A percentile compares a stretch with the other conserved stretches of the same genome.
phyloP scores from a whole-genome alignment of 352 stramenopile species.

The Globisporangium recalcitrans region DNA sequence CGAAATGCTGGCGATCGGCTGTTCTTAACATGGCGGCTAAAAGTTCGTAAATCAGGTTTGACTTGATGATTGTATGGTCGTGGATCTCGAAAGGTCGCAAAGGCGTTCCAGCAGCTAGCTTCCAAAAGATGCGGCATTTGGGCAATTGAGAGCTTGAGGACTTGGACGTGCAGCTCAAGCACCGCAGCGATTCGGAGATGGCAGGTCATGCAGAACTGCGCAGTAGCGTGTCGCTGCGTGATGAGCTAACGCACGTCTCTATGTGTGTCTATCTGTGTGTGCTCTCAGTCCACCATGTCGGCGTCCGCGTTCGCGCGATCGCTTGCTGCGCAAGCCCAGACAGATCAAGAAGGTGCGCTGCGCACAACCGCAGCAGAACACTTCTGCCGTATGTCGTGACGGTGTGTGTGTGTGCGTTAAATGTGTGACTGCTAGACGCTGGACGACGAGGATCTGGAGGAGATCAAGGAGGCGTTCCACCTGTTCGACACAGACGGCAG shows the following conservation, averaged over 20 bases:
- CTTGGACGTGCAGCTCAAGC: background rate
- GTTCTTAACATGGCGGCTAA: background rate
- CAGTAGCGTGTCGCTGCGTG: too few relatives aligned
- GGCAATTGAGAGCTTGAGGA: background rate
- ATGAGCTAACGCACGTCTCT: background rate
- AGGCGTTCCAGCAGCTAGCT: background rate
- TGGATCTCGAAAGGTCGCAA: background rate
- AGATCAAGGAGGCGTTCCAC: constrained; percentile 93
- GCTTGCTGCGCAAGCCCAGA: constrained; percentile 52
- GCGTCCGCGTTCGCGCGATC: constrained; percentile 63
- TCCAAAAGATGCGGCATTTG: background rate
- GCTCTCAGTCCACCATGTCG: constrained; percentile 33
- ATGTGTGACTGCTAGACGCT: constrained; percentile 31
- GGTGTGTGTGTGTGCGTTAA: background rate
- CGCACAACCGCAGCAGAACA: too few relatives aligned
- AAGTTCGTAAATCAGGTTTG: background rate
- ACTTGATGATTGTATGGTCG: background rate
- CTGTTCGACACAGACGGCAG: constrained; percentile 92
- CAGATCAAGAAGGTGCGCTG: constrained; percentile 50
- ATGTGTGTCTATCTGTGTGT: background rate
- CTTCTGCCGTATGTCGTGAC: too few relatives aligned
- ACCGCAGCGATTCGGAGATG: background rate
- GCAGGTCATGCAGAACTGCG: background rate
- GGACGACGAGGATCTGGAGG: constrained; percentile 90
- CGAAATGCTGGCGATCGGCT: background rate